Percentiles rank a stretch among this genome's conserved stretches.
Conservation (phyloP, 352 stramenopile genomes). For the Phytophthora uliginosa region DNA sequence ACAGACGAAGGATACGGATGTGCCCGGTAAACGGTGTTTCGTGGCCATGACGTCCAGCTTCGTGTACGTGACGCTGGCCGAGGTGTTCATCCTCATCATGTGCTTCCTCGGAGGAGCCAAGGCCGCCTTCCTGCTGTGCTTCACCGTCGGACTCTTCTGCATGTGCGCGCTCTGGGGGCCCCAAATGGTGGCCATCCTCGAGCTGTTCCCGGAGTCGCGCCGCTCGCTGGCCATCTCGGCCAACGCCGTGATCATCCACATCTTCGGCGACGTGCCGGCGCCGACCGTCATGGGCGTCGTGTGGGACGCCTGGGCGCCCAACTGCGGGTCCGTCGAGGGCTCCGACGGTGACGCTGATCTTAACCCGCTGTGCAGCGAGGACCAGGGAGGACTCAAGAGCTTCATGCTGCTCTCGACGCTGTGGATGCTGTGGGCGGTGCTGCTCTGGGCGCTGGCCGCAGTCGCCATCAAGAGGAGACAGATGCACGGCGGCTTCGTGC, state of each 20-base stretch:
- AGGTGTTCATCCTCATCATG: constrained; percentile 49
- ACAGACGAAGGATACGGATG: constrained; percentile 43
- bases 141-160: constrained; percentile 54
- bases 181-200: constrained; percentile 80
- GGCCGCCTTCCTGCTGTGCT: constrained; percentile 52
- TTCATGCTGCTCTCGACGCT: constrained; percentile 61
- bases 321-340: constrained; percentile 61
- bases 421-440: constrained; percentile 60
- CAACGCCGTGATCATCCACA: constrained; percentile 84
- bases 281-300: constrained; percentile 88
- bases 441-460: constrained; percentile 49
- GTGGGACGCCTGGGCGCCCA: constrained; percentile 84
- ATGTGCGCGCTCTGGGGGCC: constrained; percentile 61
- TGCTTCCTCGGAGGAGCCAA: constrained; percentile 40
- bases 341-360: constrained; percentile 39
- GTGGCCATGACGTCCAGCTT: constrained; percentile 52
- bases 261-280: constrained; percentile 91
- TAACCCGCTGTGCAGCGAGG: constrained; percentile 52
- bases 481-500: constrained; percentile 21
- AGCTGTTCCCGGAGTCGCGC: constrained; percentile 72
- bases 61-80: constrained; percentile 46
- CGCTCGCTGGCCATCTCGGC: constrained; percentile 83
- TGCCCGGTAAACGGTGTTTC: constrained; percentile 40
- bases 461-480: constrained; percentile 32
- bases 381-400: constrained; percentile 51